Evolutionary conservation across 345 rosid genomes (phyloP), one percentile per base, ranked within the genome.

Genomic region (Raphanus sativus): DNA sequence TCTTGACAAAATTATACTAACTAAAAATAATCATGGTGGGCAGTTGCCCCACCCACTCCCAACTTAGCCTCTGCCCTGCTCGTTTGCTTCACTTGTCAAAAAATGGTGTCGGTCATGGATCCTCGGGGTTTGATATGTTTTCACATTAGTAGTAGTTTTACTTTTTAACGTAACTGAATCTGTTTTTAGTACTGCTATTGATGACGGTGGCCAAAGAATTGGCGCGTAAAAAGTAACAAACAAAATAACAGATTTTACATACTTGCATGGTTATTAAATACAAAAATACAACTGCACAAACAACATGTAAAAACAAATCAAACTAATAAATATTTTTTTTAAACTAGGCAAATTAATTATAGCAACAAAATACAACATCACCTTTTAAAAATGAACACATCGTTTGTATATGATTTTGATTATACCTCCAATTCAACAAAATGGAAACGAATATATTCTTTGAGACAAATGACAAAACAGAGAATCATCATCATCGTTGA

Each of bases 201-300:
- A 11, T 3, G 26, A 50, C 24, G 26, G 10, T 21, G 29, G 26
- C 29, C 5, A 58, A 58, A 40, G 25, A 21, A 16, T 50, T 54
- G 71, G 75, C 74, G 75, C 61, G 78, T 62, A 36, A 78, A 25
- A 73, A 15, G 17, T 34, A 4, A 48, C 11, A 42, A 71, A 42
- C 36, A 40, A 24, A 24, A 34, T 58, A 66, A 60, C 74, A 34
- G 34, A 1, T 32, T 67, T 38, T 73, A 73, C 62, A 67, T 72
- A 79, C 17, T 58, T 25, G 65, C 60, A 73, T 68, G 65, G 61
- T 68, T 73, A 36, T 73, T 36, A 63, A 30, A 71, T 15, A 58
- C 40, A 71, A 73, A 30, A 58, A 78, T 29, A 62, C 64, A 73
- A 61, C 75, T 79, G 75, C 82, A 78, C 74, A 74, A 69, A 69